A percentile compares a stretch with the other conserved stretches of the same genome.
Evolutionary conservation across 225 moss, liverwort and hornwort genomes (phyloP).

Genomic region (Pleurozium schreberi): DNA sequence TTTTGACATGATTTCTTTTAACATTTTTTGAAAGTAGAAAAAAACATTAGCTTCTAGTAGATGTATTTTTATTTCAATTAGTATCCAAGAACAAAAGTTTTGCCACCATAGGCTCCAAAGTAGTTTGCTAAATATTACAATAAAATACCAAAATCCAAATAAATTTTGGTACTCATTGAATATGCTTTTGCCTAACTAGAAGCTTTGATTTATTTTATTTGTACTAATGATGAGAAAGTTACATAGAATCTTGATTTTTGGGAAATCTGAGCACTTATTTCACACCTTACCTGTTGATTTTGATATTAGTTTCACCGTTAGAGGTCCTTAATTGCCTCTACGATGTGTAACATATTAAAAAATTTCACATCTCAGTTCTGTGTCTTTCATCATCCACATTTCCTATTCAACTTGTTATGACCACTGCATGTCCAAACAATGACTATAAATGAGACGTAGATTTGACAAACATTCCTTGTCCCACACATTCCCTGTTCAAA

Average conservation of each 20-base stretch:
- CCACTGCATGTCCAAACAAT: fast-evolving
- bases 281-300: not conserved
- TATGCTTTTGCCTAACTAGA: too few relatives aligned
- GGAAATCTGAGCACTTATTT: too few relatives aligned
- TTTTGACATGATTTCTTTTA: not conserved
- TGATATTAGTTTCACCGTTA: not conserved
- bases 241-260: too few relatives aligned
- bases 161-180: too few relatives aligned
- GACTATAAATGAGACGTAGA: not conserved
- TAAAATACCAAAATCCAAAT: too few relatives aligned
- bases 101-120: too few relatives aligned
- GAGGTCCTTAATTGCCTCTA: too few relatives aligned
- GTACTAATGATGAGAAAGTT: too few relatives aligned
- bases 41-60: not conserved
- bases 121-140: fast-evolving
- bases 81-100: fast-evolving
- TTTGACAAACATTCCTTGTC: not conserved
- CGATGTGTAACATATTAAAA: not conserved
- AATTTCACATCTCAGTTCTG: not conserved
- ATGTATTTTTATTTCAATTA: not conserved
- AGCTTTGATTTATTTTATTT: too few relatives aligned
- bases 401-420: not conserved
- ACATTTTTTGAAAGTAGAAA: not conserved
- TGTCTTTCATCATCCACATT: not conserved
- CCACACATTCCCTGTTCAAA: not conserved